Evolutionary conservation across 257 asterid genomes (phyloP).

Genomic region (Primulina tabacum): DNA sequence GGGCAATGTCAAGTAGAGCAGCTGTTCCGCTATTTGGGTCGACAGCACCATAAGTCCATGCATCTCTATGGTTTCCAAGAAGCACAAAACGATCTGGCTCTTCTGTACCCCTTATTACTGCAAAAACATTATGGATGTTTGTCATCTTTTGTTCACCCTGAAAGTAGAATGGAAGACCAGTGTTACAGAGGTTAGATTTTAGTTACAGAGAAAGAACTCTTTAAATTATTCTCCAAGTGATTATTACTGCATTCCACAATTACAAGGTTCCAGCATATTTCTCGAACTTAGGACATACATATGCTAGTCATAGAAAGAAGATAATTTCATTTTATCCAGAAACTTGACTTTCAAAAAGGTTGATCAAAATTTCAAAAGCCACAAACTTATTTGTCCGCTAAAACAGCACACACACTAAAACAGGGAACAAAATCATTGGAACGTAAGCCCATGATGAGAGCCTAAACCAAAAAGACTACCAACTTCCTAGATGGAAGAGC

Average conservation of each 20-base stretch:
- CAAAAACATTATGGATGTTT: slow-evolving; percentile 69
- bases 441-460: too few species aligned
- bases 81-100: slow-evolving; percentile 77
- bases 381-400: not conserved
- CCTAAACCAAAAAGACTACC: too few species aligned
- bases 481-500: too few species aligned
- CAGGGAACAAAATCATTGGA: too few species aligned
- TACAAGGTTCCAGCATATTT: too few species aligned
- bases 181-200: slow-evolving; percentile 7
- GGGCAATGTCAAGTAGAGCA: slow-evolving; percentile 85
- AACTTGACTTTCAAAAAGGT: not conserved
- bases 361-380: not conserved
- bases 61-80: slow-evolving; percentile 97
- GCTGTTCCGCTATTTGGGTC: slow-evolving; percentile 98
- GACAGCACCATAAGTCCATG: slow-evolving; percentile 99
- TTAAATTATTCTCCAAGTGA: not conserved
- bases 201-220: slow-evolving; percentile 1
- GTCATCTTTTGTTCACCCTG: slow-evolving; percentile 77
- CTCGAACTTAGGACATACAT: too few species aligned
- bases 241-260: too few species aligned
- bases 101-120: slow-evolving; percentile 65
- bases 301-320: not conserved
- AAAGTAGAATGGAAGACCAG: slow-evolving; percentile 15
- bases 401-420: not conserved
- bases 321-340: not conserved